Evolutionary conservation across 2,329 filamentous ascomycete genomes (phyloP).

Genomic region (Mycosphaerelloides madeirae): DNA sequence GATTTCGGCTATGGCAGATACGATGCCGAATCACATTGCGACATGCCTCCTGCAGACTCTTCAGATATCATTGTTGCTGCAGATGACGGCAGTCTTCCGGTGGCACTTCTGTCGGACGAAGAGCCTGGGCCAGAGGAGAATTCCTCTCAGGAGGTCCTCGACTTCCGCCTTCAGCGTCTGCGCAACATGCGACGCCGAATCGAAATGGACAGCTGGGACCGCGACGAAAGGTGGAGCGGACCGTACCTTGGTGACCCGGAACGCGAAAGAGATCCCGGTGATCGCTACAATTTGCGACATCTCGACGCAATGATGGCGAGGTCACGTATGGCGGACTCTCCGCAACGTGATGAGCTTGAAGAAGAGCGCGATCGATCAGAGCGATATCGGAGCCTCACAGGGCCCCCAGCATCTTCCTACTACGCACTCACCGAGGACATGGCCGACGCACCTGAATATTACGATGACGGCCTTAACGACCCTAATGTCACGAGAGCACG

Average conservation of each 20-base stretch:
- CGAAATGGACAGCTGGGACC: constrained; percentile 24
- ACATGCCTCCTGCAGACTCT: constrained; percentile 18
- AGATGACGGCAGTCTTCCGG: constrained; percentile 19
- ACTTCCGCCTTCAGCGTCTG: constrained; percentile 28
- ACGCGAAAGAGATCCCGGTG: constrained; percentile 14
- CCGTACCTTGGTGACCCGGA: constrained; percentile 3
- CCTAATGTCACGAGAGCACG: constrained; percentile 54
- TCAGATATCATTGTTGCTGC: constrained; percentile 10
- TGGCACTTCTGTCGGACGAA: constrained; percentile 28
- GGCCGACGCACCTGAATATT: constrained; percentile 12
- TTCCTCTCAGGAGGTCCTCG: constrained; percentile 30
- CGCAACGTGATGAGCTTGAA: constrained; percentile 17
- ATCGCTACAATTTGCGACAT: constrained; percentile 18
- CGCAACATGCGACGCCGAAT: constrained; percentile 25
- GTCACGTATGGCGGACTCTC: constrained; percentile 19
- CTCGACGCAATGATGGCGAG: constrained; percentile 27
- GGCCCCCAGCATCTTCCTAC: constrained; percentile 7
- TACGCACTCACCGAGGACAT: constrained; percentile 10
- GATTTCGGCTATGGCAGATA: constrained; percentile 15
- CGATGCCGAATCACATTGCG: constrained; percentile 26
- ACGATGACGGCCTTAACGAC: constrained; percentile 22
- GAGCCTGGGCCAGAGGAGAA: constrained; percentile 30
- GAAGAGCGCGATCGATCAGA: constrained; percentile 14
- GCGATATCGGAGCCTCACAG: constrained; percentile 15
- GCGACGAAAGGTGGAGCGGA: constrained; percentile 15